A percentile compares a stretch with the other conserved stretches of the same genome.
These are phyloP conservation scores for Tausonia pullulans DNA, from an alignment of 1,284 basidiomycete species.

Conservation along the genomic window DNA sequence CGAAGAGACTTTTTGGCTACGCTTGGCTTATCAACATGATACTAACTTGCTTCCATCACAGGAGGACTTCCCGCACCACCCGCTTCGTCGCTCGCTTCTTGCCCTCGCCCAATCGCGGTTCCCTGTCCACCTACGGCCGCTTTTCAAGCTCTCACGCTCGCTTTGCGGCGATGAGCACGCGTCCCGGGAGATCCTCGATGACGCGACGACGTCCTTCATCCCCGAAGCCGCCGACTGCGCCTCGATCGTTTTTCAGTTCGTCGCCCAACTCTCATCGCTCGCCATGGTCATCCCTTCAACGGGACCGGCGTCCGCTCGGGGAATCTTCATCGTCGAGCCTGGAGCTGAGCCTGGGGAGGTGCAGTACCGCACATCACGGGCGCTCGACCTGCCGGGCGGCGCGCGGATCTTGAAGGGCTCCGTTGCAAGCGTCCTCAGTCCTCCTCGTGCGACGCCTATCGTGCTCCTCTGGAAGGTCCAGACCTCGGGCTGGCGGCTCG, in stretches of 20 bases:
- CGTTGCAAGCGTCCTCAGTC: slow-evolving; percentile 51
- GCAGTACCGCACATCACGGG: slow-evolving; percentile 51
- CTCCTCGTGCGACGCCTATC: slow-evolving; percentile 52
- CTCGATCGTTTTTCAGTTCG: slow-evolving; percentile 58
- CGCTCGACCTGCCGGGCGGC: slow-evolving; percentile 63
- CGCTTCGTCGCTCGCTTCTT: slow-evolving; percentile 2
- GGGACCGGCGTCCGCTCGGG: slow-evolving; percentile 47
- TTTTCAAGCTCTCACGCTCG: slow-evolving; percentile 60
- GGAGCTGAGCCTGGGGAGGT: slow-evolving; percentile 44
- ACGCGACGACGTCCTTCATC: slow-evolving; percentile 40
- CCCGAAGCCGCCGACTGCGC: slow-evolving; percentile 37
- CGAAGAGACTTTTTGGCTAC: not conserved
- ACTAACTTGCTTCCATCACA: not conserved
- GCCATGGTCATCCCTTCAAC: slow-evolving; percentile 56
- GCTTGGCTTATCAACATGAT: not conserved
- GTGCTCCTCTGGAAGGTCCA: slow-evolving; percentile 69
- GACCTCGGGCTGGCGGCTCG: slow-evolving; percentile 69
- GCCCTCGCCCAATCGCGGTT: slow-evolving; percentile 41
- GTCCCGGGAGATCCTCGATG: slow-evolving; percentile 48
- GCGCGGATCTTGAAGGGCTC: slow-evolving; percentile 54
- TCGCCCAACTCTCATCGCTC: slow-evolving; percentile 59
- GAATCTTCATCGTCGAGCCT: slow-evolving; percentile 55
- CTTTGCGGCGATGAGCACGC: slow-evolving; percentile 46
- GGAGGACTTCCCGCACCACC: slow-evolving; percentile 2
- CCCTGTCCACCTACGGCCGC: slow-evolving; percentile 60